Evolutionary conservation across 2,329 filamentous ascomycete species (phyloP), one percentile per base, ranked within the genome.

Genomic region (Alternaria sp.): DNA sequence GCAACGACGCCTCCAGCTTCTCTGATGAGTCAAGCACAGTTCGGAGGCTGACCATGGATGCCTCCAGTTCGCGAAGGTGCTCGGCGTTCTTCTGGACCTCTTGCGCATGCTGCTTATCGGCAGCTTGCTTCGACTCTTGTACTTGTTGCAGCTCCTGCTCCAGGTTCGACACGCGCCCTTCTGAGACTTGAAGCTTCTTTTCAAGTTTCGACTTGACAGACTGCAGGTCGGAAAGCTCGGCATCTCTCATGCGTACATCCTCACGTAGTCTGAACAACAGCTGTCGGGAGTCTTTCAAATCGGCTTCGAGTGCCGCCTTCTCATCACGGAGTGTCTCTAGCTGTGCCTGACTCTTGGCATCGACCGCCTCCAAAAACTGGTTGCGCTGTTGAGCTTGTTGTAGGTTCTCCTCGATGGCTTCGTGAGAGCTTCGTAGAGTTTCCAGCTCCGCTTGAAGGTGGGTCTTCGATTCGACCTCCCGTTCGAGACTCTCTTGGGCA

Each of bases 161-260:
- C 8, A 78, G 63, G 7, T 62, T 55, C 9, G 57, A 57, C 17
- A 61, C 70, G 47, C 64, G 69, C 26, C 63, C 49, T 55, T 76
- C 67, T 9, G 73, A 76, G 4, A 32, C 25, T 10, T 68, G 62
- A 4, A 78, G 61, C 43, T 73, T 69, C 8, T 67, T 51, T 28
- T 75, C 52, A 5, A 76, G 55, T 3, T 70, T 64, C 6, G 28
- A 46, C 46, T 69, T 69, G 3, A 71, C 71, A 44, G 62, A 60
- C 49, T 75, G 69, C 32, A 77, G 57, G 4, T 64, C 59, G 10
- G 56, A 57, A n/a, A 80, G 71, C 54, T 74, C 71, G 15, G 57
- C 61, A 6, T 70, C 68, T 32, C 61, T 72, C 25, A 57, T 58
- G 11, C 72, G 62, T 28, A 77, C 28, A 6, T 74, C 67, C 32